Percentiles rank a stretch among this genome's conserved stretches.
phyloP scores from a whole-genome alignment of 371 early-diverging fungal species.

The Encephalitozoon intestinalis region DNA sequence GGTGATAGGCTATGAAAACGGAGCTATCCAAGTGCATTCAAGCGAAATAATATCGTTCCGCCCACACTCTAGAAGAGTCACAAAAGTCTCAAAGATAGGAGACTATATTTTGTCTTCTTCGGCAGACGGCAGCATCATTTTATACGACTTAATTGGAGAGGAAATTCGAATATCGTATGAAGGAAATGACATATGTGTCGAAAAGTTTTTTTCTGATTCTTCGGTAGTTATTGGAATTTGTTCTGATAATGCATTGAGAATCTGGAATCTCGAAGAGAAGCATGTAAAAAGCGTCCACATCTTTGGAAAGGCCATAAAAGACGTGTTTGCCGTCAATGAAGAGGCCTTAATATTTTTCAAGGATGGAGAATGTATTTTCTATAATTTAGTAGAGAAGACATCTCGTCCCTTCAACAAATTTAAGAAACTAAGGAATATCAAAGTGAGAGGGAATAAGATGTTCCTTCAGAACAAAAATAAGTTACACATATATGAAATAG shows the following conservation, averaged over 20 bases:
- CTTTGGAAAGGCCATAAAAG: constrained; percentile 21
- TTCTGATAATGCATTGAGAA: constrained; percentile 16
- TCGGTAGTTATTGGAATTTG: neutral
- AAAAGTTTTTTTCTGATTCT: neutral
- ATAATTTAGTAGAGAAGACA: neutral
- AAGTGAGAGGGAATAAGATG: neutral
- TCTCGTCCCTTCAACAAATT: neutral
- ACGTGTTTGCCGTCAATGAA: neutral
- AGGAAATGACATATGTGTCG: neutral
- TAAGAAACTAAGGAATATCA: constrained; percentile 38
- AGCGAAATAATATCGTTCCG: neutral
- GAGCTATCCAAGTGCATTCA: constrained; percentile 15
- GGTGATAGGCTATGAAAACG: constrained; percentile 34
- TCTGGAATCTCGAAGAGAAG: neutral
- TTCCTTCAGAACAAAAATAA: constrained; percentile 28
- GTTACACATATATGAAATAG: constrained; percentile 4
- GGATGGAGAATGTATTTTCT: neutral
- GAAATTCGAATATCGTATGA: neutral
- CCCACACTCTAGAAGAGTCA: constrained; percentile 17
- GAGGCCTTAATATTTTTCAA: constrained; percentile 13
- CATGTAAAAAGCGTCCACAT: constrained; percentile 14
- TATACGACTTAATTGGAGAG: constrained; percentile 4
- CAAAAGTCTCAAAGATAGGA: neutral
- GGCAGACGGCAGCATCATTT: constrained; percentile 11
- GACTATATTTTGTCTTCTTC: constrained; percentile 10